A percentile compares a stretch with the other conserved stretches of the same genome.
These are phyloP conservation scores for Seiridium cupressi DNA, from an alignment of 2,329 filamentous ascomycete species.

Conservation along the genomic window DNA sequence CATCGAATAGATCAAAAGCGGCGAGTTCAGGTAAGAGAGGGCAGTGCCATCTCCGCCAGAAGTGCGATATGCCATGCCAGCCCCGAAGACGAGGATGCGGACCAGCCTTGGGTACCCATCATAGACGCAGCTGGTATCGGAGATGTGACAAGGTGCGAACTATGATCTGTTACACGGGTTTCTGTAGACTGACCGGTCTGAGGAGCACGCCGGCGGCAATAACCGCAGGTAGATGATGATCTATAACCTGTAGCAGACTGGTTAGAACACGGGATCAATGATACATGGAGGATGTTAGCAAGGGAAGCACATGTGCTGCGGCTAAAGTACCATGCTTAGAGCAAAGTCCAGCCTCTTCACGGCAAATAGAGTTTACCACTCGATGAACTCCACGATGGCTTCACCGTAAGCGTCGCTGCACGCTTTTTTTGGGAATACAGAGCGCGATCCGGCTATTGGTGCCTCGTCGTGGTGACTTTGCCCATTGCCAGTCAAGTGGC, in stretches of 20 bases:
- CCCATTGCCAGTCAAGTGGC: not conserved
- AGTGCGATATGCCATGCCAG: not conserved
- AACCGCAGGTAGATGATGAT: slow-evolving; percentile 51
- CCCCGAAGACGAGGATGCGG: not conserved
- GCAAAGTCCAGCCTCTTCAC: not conserved
- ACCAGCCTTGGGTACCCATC: not conserved
- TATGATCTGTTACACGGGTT: slow-evolving; percentile 35
- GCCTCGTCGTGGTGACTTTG: no score
- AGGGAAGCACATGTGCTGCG: not conserved
- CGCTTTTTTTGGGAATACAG: not conserved
- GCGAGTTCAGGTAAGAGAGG: slow-evolving; percentile 18
- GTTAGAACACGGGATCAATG: slow-evolving; percentile 6
- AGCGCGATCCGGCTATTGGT: not conserved
- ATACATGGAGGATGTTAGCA: not conserved
- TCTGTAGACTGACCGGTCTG: slow-evolving; percentile 47
- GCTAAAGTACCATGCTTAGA: not conserved
- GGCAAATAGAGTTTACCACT: not conserved
- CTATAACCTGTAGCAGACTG: slow-evolving; percentile 42
- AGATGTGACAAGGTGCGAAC: not conserved
- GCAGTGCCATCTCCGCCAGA: not conserved
- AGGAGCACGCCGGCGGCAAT: slow-evolving; percentile 43
- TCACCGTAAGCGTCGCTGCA: not conserved
- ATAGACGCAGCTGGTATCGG: not conserved
- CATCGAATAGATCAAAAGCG: not conserved
- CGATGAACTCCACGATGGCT: not conserved